Conservation (phyloP, 371 early-diverging fungal genomes). For the Vairimorpha ceranae region DNA sequence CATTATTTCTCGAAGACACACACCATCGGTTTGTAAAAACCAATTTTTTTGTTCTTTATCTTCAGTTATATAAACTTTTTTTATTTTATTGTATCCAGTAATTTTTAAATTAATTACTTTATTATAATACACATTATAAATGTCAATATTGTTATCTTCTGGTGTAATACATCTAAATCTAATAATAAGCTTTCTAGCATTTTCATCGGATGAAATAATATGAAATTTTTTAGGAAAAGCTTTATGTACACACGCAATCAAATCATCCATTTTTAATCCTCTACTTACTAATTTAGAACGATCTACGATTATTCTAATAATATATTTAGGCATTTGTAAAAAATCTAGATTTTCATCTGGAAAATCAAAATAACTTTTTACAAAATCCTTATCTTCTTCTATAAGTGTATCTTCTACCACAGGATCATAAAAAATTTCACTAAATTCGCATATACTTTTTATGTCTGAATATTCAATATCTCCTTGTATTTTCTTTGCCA, state of each 20-base stretch:
- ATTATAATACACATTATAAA: constrained; percentile 73
- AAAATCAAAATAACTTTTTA: constrained; percentile 76
- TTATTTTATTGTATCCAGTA: constrained; percentile 78
- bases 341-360: constrained; percentile 68
- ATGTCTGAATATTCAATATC: constrained; percentile 83
- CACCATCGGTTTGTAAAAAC: constrained; percentile 91
- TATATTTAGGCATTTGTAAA: constrained; percentile 70
- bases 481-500: constrained; percentile 80
- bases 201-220: constrained; percentile 80
- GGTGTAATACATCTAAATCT: constrained; percentile 71
- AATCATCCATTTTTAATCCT: constrained; percentile 72
- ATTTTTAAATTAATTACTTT: constrained; percentile 78
- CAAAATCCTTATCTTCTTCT: constrained; percentile 83
- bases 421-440: constrained; percentile 94
- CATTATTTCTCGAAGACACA: constrained; percentile 78
- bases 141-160: constrained; percentile 72
- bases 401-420: constrained; percentile 73
- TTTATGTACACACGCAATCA: constrained; percentile 67
- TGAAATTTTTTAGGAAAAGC: constrained; percentile 70
- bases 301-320: constrained; percentile 81
- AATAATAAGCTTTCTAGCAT: constrained; percentile 75
- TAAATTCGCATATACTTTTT: constrained; percentile 70
- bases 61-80: constrained; percentile 79
- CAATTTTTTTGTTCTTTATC: constrained; percentile 66
- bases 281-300: constrained; percentile 76